Percentiles rank a stretch among this genome's conserved stretches.
Evolutionary conservation across 2,329 filamentous ascomycete species (phyloP).

Genomic region (Pseudogymnoascus sp.): DNA sequence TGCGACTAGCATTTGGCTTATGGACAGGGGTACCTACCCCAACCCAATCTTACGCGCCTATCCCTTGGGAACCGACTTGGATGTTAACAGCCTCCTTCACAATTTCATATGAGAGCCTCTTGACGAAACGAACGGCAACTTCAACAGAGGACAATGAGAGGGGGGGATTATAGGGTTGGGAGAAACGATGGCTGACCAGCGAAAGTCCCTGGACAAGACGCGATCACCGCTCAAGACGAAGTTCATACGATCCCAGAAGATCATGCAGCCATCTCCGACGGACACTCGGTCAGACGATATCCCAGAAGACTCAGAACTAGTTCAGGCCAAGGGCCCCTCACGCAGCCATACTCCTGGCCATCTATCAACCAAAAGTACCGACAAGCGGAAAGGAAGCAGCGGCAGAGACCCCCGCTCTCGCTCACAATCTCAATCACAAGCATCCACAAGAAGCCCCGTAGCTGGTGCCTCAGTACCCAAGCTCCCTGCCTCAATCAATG

Average conservation of each 20-base stretch:
- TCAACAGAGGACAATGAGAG: slow-evolving; percentile 16
- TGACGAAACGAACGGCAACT: slow-evolving; percentile 1
- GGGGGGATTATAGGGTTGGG: background rate
- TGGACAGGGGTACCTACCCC: slow-evolving; percentile 5
- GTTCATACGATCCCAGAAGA: slow-evolving; percentile 47
- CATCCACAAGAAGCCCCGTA: slow-evolving; percentile 14
- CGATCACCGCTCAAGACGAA: slow-evolving; percentile 34
- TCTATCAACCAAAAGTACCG: slow-evolving; percentile 48
- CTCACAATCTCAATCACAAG: slow-evolving; percentile 27
- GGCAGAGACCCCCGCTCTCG: slow-evolving; percentile 26
- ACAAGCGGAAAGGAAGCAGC: slow-evolving; percentile 25
- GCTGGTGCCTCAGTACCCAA: background rate
- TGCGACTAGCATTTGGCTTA: background rate
- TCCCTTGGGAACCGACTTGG: slow-evolving; percentile 1
- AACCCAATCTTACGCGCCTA: slow-evolving; percentile 5
- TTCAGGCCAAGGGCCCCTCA: slow-evolving; percentile 31
- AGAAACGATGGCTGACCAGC: slow-evolving; percentile 28
- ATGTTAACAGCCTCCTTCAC: slow-evolving; percentile 1
- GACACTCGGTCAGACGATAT: slow-evolving; percentile 29
- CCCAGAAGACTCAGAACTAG: slow-evolving; percentile 30
- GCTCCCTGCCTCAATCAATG: background rate
- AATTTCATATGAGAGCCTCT: background rate
- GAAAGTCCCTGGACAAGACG: slow-evolving; percentile 25
- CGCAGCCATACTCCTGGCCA: slow-evolving; percentile 57
- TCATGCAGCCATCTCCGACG: slow-evolving; percentile 33